Base-by-base conservation (phyloP, 257 asterid species). In the Rauvolfia tetraphylla region DNA sequence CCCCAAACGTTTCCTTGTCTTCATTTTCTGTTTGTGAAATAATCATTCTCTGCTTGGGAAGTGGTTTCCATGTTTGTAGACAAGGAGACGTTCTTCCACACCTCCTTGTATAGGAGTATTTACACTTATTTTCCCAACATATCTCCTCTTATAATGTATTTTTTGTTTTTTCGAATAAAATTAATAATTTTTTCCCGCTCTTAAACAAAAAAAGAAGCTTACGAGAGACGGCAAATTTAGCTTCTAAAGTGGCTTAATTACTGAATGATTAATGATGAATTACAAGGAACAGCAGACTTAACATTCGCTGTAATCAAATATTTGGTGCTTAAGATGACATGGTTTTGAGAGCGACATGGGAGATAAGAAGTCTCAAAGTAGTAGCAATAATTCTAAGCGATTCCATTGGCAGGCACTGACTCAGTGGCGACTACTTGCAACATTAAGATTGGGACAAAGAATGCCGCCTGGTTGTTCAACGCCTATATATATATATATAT, bases 381-480 rank as follows among this genome's bases (percentile, higher is more conserved):
- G 3, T 13, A 68, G 49, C 11, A 4, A 9, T 42, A n/a, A 41
- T 68, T 68, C 12, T 46, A 27, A 25, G 74, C 39, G 11, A 11
- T 27, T 41, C 33, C 5, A n/a, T n/a, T 39, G 41, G 22, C n/a
- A 74, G 69, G 69, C 70, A 58, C 14, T n/a, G 68, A 62, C 9
- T 49, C 0, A 44, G 39, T 57, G 15, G 22, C 14, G 61, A 44
- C 38, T 53, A 13, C 18, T 67, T 14, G 66, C 5, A 12, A 51
- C 0, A 44, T 18, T 59, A 34, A 46, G 72, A 44, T 33, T 2
- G 38, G 25, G 78, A 75, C 63, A 46, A 75, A 62, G 1, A 25
- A 29, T 63, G 72, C 78, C 72, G 78, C 62, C 65, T 18, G 71
- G 54, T 63, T 48, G 73, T 31, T 65, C 25, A 49, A 65, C 66